Conservation (phyloP, 306 rosid genomes). For the Rosa multiflora region DNA sequence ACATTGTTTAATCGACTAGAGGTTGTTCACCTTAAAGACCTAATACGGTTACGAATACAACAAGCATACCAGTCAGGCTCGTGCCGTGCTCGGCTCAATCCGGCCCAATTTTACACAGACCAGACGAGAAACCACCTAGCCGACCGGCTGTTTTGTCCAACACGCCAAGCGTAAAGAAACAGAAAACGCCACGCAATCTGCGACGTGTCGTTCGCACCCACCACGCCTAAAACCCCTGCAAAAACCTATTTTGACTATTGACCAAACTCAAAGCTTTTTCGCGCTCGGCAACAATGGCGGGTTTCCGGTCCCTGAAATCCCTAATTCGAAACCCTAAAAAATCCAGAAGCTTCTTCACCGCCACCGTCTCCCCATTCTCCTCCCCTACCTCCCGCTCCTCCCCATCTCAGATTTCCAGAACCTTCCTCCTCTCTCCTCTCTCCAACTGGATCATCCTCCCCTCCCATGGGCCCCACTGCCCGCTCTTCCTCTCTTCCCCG, state of each 20-base stretch:
- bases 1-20: no score
- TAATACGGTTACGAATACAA: no score
- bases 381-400: conserved; percentile 26
- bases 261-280: conserved; percentile 3
- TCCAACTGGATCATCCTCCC: conserved; percentile 47
- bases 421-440: conserved; percentile 46
- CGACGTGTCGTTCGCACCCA: background rate
- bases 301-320: conserved; percentile 47
- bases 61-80: no score
- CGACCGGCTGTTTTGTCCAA: no score
- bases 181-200: background rate
- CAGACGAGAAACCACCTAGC: no score
- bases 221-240: conserved; percentile 19
- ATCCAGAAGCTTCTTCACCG: conserved; percentile 53
- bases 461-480: conserved; percentile 41
- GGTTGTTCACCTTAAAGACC: no score
- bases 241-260: conserved; percentile 4
- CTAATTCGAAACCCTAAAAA: conserved; percentile 26
- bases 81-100: no score
- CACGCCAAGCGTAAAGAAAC: background rate
- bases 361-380: conserved; percentile 34
- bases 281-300: conserved; percentile 46
- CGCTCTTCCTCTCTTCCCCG: conserved; percentile 71
- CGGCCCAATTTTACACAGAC: no score
- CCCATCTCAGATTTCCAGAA: conserved; percentile 25